Conservation (phyloP, 208 protist species). For the Zelonia costaricensis region DNA sequence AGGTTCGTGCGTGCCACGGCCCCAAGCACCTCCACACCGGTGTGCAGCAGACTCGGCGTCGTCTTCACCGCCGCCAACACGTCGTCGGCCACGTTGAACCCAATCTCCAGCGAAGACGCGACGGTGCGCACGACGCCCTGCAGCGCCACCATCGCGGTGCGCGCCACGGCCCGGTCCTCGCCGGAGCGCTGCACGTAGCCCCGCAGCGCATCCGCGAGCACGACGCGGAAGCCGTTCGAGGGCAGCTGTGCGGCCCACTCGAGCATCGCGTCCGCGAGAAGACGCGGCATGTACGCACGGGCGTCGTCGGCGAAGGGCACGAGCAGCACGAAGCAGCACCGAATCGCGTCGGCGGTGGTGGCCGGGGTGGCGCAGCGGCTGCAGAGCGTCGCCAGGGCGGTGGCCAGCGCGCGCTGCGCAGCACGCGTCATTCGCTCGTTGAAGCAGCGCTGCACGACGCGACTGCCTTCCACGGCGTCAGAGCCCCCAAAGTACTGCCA, state of each 20-base stretch:
- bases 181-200: slow-evolving; percentile 40
- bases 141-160: slow-evolving; percentile 58
- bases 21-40: slow-evolving; percentile 35
- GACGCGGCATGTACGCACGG: slow-evolving; percentile 54
- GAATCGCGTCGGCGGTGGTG: slow-evolving; percentile 45
- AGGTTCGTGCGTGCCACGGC: slow-evolving; percentile 36
- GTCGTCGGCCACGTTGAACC: slow-evolving; percentile 38
- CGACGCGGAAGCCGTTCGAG: slow-evolving; percentile 51
- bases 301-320: slow-evolving; percentile 41
- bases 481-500: slow-evolving; percentile 57
- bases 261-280: slow-evolving; percentile 52
- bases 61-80: slow-evolving; percentile 35
- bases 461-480: slow-evolving; percentile 38
- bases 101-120: slow-evolving; percentile 49
- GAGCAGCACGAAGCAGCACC: slow-evolving; percentile 63
- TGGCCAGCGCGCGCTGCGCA: slow-evolving; percentile 40
- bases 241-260: slow-evolving; percentile 50
- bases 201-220: slow-evolving; percentile 43
- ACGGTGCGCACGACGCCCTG: slow-evolving; percentile 46
- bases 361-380: slow-evolving; percentile 29
- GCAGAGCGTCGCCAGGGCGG: slow-evolving; percentile 54
- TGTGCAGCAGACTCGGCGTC: slow-evolving; percentile 38
- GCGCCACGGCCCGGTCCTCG: slow-evolving; percentile 42
- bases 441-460: slow-evolving; percentile 48
- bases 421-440: slow-evolving; percentile 41